Evolutionary conservation across 2,329 filamentous ascomycete species (phyloP), one percentile per base, ranked within the genome.

Genomic region (Ceratocystis albifundus): DNA sequence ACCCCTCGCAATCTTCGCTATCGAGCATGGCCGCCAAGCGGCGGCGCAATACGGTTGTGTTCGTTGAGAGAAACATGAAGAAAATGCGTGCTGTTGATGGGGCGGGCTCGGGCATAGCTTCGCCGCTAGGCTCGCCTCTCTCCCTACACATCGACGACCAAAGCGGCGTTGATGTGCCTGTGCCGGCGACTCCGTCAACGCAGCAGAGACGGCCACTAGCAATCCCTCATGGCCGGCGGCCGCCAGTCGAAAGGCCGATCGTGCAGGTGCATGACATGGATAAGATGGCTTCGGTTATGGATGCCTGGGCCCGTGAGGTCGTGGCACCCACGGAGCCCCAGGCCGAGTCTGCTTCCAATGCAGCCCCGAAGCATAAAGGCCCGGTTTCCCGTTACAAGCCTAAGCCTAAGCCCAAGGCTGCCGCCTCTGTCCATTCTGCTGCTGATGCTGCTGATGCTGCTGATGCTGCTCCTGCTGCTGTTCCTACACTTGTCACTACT

Each of bases 331-430:
- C 72, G 55, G 72, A 74, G 59, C 70, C 72, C 0, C 69, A 59
- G 67, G 57, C 59, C 48, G 53, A 44, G 1, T 4, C 20, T 36
- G 17, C 53, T 20, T 57, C 53, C 28, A 10, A 74, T 74, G n/a
- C 80, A 74, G 67, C 83, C 82, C 72, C 81, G 20, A 61, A 77
- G 69, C 84, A 84, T 22, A 85, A 82, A 70, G 78, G 78, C 1
- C 82, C 83, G 0, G 76, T 77, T 4, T 76, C 81, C 71, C 76
- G 84, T 67, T 85, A 81, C 65, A 76, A 78, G 15, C 67, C 67
- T 15, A 66, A 66, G 64, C 48, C 64, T 17, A 68, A 66, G 46
- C 61, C 61, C 2, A 67, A 67, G 62, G 44, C 62, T 28, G 57
- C 57, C 41, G 22, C 59, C 3, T 2, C 63, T 62, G 46, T 17